Conservation (phyloP, 75 land plant species). For the Chamaecyparis obtusa region DNA sequence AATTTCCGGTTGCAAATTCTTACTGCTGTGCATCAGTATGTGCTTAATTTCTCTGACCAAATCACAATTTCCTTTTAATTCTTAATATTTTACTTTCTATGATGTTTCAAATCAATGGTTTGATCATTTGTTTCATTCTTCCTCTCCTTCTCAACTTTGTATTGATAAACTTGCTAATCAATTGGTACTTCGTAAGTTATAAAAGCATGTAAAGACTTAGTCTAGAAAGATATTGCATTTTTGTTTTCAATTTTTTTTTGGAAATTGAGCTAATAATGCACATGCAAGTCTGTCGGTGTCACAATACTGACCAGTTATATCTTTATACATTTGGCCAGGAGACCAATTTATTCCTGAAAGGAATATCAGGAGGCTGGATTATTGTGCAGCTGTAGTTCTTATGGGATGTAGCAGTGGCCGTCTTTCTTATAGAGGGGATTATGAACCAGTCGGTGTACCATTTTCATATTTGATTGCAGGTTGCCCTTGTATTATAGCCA, state of each 20-base stretch:
- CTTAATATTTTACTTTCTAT: too few relatives aligned
- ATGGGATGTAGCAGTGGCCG: conserved; percentile 99
- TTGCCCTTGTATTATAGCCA: conserved; percentile 83
- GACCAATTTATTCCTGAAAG: conserved; percentile 69
- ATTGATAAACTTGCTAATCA: background rate
- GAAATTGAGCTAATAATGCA: background rate
- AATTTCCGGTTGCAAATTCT: too few relatives aligned
- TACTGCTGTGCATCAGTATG: too few relatives aligned
- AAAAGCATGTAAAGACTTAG: too few relatives aligned
- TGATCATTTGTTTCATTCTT: background rate
- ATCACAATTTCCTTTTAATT: too few relatives aligned
- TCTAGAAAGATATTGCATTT: too few relatives aligned
- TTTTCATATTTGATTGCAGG: conserved; percentile 75
- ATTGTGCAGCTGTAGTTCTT: conserved; percentile 83
- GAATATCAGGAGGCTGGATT: conserved; percentile 55
- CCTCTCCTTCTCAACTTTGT: background rate
- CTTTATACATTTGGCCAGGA: conserved; percentile 38
- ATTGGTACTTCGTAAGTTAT: too few relatives aligned
- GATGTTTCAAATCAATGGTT: background rate
- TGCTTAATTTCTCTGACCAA: too few relatives aligned
- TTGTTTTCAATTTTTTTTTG: background rate
- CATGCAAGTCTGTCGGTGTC: background rate
- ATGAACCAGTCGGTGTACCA: conserved; percentile 74
- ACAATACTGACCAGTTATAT: background rate
- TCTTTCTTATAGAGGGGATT: conserved; percentile 52